Evolutionary conservation across 2,329 filamentous ascomycete genomes (phyloP).

Genomic region (Trichoderma breve): DNA sequence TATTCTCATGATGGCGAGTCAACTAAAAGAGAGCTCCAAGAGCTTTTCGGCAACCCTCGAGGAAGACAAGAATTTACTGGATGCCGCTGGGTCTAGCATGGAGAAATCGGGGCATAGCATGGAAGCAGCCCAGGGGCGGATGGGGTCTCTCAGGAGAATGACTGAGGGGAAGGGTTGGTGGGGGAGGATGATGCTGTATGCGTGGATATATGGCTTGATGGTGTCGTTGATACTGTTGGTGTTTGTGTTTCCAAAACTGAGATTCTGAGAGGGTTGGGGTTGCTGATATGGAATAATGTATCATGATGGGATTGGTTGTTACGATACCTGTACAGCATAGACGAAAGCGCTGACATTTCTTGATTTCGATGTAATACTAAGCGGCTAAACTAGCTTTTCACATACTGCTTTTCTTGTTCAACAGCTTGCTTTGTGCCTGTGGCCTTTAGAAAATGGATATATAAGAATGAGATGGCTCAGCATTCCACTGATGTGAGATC

Average conservation of each 20-base stretch:
- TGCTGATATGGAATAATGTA: background rate
- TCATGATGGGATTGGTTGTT: background rate
- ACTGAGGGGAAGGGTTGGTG: conserved; percentile 87
- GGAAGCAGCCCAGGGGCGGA: conserved; percentile 70
- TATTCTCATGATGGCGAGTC: conserved; percentile 74
- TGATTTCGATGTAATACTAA: conserved; percentile 5
- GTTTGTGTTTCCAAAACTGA: conserved; percentile 81
- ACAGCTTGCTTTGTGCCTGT: background rate
- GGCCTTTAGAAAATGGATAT: background rate
- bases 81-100: conserved; percentile 69
- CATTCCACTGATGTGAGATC: background rate
- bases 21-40: conserved; percentile 72
- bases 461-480: background rate
- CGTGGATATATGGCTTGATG: conserved; percentile 79
- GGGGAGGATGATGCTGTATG: conserved; percentile 80
- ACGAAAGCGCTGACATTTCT: conserved; percentile 7
- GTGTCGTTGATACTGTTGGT: conserved; percentile 75
- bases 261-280: conserved; percentile 56
- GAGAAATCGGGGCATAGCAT: conserved; percentile 74
- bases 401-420: too few relatives aligned
- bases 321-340: conserved; percentile 9
- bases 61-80: conserved; percentile 67
- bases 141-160: conserved; percentile 75
- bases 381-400: background rate
- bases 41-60: conserved; percentile 71